Evolutionary conservation across 2,329 filamentous ascomycete genomes (phyloP), one percentile per base, ranked within the genome.

Genomic region (Aspergillus fructus): DNA sequence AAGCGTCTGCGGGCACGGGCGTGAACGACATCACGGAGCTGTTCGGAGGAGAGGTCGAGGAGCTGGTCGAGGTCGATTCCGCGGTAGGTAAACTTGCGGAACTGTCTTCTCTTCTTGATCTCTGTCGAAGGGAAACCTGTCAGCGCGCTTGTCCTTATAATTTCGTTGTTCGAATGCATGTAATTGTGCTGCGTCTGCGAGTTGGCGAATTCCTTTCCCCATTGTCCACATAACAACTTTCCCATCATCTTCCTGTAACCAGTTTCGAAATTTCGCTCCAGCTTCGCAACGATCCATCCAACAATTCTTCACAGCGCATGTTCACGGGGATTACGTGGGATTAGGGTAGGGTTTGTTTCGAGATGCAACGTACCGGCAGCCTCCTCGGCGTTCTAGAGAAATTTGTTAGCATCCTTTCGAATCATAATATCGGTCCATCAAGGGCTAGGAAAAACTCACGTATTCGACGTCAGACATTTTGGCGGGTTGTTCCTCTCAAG

Each of bases 21-120:
- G 86, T 99, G 94, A 76, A 99, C 93, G 80, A 99, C 91, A 89
- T 97, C 93, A 77, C 94, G 93, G 81, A 99, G 92, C 84, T 97
- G 90, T 81, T 97, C 94, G 76, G 93, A 96, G 78, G 89, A 90
- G 78, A 99, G 93, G 83, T 99, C 94, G 78, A 99, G 91, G 79
- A 99, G 93, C 93, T 96, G 91, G 81, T 99, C 94, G 81, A 99
- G 93, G 82, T 99, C 94, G 81, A 99, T 91, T 78, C 94, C 94
- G 79, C 94, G 91, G 91, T 97, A 99, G 72, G 93, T 94, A 81
- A 97, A 99, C 89, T 97, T 99, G 85, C 92, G 90, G 90, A 97
- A 97, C 74, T 92, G 85, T 93, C 94, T 96, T 86, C 89, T 96
- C 87, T 91, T 96, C 92, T 97, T 99, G 83, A 99, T 85, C 90